Conservation (phyloP, 148 eudicot species). For the Mesembryanthemum crystallinum region DNA sequence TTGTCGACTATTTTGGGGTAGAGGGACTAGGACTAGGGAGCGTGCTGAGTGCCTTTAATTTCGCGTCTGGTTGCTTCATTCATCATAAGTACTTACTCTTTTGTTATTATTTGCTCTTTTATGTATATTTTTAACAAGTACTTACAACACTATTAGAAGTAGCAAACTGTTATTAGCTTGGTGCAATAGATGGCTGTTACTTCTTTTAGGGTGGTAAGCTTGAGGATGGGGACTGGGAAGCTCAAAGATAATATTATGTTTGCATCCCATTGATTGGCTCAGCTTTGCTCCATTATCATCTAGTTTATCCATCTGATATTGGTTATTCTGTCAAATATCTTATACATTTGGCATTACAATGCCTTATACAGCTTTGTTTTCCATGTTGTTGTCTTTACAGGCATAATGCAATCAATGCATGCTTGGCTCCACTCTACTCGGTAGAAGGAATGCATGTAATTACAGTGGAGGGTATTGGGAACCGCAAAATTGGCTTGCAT, state of each 20-base stretch:
- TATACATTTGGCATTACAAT: neutral
- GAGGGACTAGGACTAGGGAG: neutral
- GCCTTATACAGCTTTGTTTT: conserved; percentile 3
- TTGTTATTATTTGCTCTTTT: neutral
- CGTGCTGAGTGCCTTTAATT: too few species aligned
- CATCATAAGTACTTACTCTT: neutral
- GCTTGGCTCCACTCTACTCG: conserved; percentile 90
- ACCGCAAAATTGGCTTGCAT: conserved; percentile 72
- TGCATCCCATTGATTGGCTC: neutral
- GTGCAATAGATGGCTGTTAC: neutral
- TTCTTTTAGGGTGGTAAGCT: neutral
- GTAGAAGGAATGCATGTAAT: conserved; percentile 98
- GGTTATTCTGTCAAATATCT: neutral
- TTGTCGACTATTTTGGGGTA: neutral
- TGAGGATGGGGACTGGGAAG: neutral
- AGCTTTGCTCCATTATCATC: neutral
- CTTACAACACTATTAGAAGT: neutral
- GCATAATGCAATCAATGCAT: conserved; percentile 85
- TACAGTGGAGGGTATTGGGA: conserved; percentile 97
- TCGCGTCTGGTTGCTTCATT: neutral
- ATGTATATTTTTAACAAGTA: neutral
- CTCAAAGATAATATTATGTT: neutral
- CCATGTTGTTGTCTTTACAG: conserved; percentile 34
- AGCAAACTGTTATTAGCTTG: neutral
- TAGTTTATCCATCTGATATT: neutral